Evolutionary conservation across 805 yeast genomes (phyloP).

Genomic region (Vanderwaltozyma polyspora): DNA sequence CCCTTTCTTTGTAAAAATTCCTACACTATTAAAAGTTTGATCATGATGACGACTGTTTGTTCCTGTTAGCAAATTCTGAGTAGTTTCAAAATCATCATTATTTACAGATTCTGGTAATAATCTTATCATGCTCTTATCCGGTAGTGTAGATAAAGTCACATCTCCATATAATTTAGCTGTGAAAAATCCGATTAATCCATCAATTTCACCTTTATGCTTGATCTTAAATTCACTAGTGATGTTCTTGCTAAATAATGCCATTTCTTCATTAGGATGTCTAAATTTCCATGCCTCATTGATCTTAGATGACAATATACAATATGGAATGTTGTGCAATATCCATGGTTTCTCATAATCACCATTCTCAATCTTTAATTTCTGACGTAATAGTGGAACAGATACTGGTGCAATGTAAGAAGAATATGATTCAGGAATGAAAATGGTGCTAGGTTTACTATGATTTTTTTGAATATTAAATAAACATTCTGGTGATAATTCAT

Average conservation of each 20-base stretch:
- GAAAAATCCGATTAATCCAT: conserved; percentile 71
- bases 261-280: conserved; percentile 34
- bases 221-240: conserved; percentile 33
- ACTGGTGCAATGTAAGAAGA: conserved; percentile 57
- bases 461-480: conserved; percentile 35
- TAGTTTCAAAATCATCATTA: not conserved
- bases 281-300: conserved; percentile 52
- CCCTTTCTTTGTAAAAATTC: not conserved
- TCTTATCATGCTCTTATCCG: conserved; percentile 12
- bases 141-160: conserved; percentile 27
- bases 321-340: conserved; percentile 33
- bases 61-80: not conserved
- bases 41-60: not conserved
- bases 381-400: conserved; percentile 43
- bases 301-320: conserved; percentile 35
- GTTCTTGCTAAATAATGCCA: conserved; percentile 8
- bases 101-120: not conserved
- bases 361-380: conserved; percentile 17
- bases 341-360: conserved; percentile 34
- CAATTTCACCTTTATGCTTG: conserved; percentile 42
- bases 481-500: conserved; percentile 82
- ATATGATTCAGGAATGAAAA: conserved; percentile 53
- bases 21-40: not conserved
- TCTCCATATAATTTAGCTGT: conserved; percentile 57
- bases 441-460: conserved; percentile 32